phyloP scores from a whole-genome alignment of 768 basidiomycete genomes.

The Cyclocybe cylindracea region DNA sequence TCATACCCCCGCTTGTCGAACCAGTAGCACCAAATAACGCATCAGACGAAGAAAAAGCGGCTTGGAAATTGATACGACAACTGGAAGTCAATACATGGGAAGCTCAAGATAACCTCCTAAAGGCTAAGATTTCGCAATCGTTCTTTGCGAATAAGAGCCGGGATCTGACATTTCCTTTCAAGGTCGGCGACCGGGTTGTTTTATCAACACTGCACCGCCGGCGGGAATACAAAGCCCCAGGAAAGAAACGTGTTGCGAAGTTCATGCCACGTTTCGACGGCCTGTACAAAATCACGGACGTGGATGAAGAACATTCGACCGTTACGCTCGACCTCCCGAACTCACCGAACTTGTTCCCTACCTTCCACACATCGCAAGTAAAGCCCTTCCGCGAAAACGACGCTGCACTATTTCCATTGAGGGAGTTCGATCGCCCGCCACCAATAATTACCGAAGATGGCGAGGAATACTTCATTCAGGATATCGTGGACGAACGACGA shows the following conservation, averaged over 20 bases:
- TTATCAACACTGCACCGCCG: slow-evolving; percentile 33
- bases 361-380: slow-evolving; percentile 36
- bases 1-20: background rate
- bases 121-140: slow-evolving; percentile 25
- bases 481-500: slow-evolving; percentile 27
- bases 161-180: slow-evolving; percentile 17
- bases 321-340: slow-evolving; percentile 33
- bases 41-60: too few relatives aligned
- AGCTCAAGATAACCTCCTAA: too few relatives aligned
- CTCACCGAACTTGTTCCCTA: slow-evolving; percentile 21
- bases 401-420: slow-evolving; percentile 25
- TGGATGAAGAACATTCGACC: slow-evolving; percentile 15
- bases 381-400: slow-evolving; percentile 29
- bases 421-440: background rate
- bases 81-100: too few relatives aligned
- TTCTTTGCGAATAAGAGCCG: slow-evolving; percentile 29
- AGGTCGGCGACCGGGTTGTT: slow-evolving; percentile 35
- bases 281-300: slow-evolving; percentile 15
- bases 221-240: slow-evolving; percentile 28
- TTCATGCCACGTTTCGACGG: slow-evolving; percentile 41
- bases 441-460: slow-evolving; percentile 8
- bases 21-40: background rate
- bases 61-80: too few relatives aligned
- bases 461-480: slow-evolving; percentile 18
- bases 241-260: slow-evolving; percentile 34